Evolutionary conservation across 805 yeast species (phyloP).

Genomic region (Cyberlindnera samutprakarnensis): DNA sequence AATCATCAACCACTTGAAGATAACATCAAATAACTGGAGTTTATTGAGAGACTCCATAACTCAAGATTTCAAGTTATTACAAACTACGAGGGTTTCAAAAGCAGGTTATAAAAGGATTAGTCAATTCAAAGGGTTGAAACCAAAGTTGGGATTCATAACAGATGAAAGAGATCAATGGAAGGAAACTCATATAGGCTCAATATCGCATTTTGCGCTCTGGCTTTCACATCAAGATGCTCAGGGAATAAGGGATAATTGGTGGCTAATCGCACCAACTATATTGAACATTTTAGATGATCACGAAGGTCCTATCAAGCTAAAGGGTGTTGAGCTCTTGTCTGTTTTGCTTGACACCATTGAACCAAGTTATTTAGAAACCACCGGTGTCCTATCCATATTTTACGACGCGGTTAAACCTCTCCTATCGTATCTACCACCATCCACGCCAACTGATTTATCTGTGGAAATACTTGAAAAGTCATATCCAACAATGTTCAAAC

Average conservation of each 20-base stretch:
- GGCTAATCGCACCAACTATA: slow-evolving; percentile 20
- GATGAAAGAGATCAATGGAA: slow-evolving; percentile 15
- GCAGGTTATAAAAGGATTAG: slow-evolving; percentile 17
- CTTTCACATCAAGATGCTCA: slow-evolving; percentile 2
- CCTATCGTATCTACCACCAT: slow-evolving; percentile 19
- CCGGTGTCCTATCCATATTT: slow-evolving; percentile 14
- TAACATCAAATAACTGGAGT: not conserved
- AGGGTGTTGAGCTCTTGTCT: slow-evolving; percentile 16
- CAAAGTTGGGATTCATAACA: slow-evolving; percentile 8
- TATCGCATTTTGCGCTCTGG: slow-evolving; percentile 9
- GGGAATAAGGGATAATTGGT: slow-evolving; percentile 15
- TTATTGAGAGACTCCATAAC: slow-evolving; percentile 1
- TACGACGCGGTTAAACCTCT: slow-evolving; percentile 17
- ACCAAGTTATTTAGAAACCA: slow-evolving; percentile 9
- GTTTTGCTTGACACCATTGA: slow-evolving; percentile 12
- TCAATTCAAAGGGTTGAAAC: slow-evolving; percentile 5
- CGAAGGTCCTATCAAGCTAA: slow-evolving; percentile 19
- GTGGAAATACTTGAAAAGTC: slow-evolving; percentile 7
- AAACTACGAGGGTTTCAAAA: slow-evolving; percentile 8
- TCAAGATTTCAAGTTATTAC: slow-evolving; percentile 8
- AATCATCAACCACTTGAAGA: not conserved
- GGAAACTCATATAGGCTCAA: slow-evolving; percentile 8
- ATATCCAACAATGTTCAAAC: slow-evolving; percentile 13
- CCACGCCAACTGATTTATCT: slow-evolving; percentile 16
- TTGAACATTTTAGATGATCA: slow-evolving; percentile 22